Evolutionary conservation across 768 basidiomycete species (phyloP), one percentile per base, ranked within the genome.

Genomic region (Mycena belliarum): DNA sequence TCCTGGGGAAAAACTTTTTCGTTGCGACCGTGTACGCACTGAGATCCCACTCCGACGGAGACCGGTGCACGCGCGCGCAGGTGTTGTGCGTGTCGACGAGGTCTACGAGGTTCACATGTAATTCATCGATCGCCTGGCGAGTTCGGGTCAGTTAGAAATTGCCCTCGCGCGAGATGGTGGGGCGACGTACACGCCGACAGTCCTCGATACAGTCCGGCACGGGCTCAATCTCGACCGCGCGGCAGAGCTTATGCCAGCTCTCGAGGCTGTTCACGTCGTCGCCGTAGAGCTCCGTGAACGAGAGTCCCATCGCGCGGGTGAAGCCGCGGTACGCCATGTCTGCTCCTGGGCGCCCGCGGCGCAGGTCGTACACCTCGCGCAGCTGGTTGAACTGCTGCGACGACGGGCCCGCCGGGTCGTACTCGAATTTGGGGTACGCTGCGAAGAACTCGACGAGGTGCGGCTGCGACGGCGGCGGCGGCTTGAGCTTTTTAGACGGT

Each of bases 91-190:
- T 58, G 49, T 76, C 70, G 10, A 74, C 65, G 10, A 79, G 57
- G 55, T 79, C 77, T 5, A 77, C 70, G 18, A 78, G 64, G 57
- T 79, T 79, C 38, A 78, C 76, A 51, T 75, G 70, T 0, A 66
- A 69, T 14, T 48, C 49, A 15, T 52, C 40, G 7, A 77, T 70
- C 4, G 63, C 65, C 74, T 75, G 37, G n/a, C n/a, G n/a, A n/a
- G n/a, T n/a, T n/a, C n/a, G n/a, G n/a, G n/a, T n/a, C n/a, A n/a
- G n/a, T n/a, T n/a, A n/a, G n/a, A n/a, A n/a, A n/a, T n/a, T n/a
- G n/a, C n/a, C n/a, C n/a, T n/a, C n/a, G n/a, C n/a, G n/a, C n/a
- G n/a, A n/a, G n/a, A n/a, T n/a, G n/a, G n/a, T n/a, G n/a, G n/a
- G n/a, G n/a, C n/a, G n/a, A n/a, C n/a, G n/a, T n/a, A n/a, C n/a